Base-by-base conservation (phyloP, 2,329 filamentous ascomycete species). In the Trichophyton rubrum region DNA sequence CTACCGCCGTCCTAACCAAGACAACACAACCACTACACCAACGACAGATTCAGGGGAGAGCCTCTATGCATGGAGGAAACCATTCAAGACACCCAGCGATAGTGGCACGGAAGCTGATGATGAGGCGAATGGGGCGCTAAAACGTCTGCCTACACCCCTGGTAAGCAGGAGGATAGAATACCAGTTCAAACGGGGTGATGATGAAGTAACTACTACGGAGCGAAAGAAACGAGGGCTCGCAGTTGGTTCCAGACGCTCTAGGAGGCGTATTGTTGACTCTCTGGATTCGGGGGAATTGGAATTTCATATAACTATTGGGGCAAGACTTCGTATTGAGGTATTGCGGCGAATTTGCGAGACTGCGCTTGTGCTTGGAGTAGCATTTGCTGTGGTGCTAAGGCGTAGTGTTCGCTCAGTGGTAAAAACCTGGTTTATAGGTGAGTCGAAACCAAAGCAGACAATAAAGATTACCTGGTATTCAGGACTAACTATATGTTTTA, bases 101-200 rank as follows among this genome's bases (percentile, higher is more conserved):
- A 96, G 90, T 71, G 92, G 92, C 24, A 95, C 91, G 17, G 92
- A 97, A 71, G 92, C 92, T 43, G 92, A 96, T 68, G 92, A 97
- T 75, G 92, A 97, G 72, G 88, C 91, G 64, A 79, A 79, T 49
- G 72, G 75, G 3, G 86, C 92, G 66, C 78, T 96, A 61, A 93
- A 87, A 71, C 88, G 90, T 0, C 76, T 96, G 22, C 91, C 92
- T 1, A 89, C 91, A 2, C 88, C 91, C 1, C 86, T 81, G 27
- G 30, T 35, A 17, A 49, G 43, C 20, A 41, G 17, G 24, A 59
- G 35, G 17, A 40, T 59, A 35, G 57, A 49, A 43, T 35, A 49
- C 35, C 57, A 41, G 24, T 49, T 59, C 33, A 35, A 47, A 17
- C 22, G 41, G 20, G 40, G 57, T 15, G 41, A 47, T 20, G 22